A percentile compares a stretch with the other conserved stretches of the same genome.
Evolutionary conservation across 148 eudicot species (phyloP).

Genomic region (Drosera capensis): DNA sequence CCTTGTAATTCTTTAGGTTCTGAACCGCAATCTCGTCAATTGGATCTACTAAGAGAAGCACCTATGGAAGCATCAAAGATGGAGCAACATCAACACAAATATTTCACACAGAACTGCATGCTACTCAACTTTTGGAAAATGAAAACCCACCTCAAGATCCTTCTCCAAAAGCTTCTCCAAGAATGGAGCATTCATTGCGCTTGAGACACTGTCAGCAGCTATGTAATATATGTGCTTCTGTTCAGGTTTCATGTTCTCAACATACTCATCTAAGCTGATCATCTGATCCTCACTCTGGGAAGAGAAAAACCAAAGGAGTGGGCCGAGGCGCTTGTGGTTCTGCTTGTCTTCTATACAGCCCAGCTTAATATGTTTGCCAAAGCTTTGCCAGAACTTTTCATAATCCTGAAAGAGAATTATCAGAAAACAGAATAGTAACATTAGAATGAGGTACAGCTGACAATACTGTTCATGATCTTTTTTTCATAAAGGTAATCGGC

Average conservation of each 20-base stretch:
- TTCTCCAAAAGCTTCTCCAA: slow-evolving; percentile 81
- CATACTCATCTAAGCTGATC: slow-evolving; percentile 94
- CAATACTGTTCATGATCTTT: too few species aligned
- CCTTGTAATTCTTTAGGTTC: slow-evolving; percentile 73
- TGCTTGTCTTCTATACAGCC: slow-evolving; percentile 90
- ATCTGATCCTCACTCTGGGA: slow-evolving; percentile 74
- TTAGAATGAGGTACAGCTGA: neutral
- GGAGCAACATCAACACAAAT: neutral
- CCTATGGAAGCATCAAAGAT: slow-evolving; percentile 26
- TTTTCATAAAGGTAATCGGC: neutral
- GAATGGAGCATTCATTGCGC: slow-evolving; percentile 89
- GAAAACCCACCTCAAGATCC: slow-evolving; percentile 83
- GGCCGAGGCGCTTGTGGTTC: slow-evolving; percentile 92
- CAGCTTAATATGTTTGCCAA: slow-evolving; percentile 79
- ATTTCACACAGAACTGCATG: neutral
- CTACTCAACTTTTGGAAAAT: neutral
- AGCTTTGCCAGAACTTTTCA: slow-evolving; percentile 84
- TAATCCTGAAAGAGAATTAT: slow-evolving; percentile 44
- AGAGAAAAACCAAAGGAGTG: slow-evolving; percentile 83
- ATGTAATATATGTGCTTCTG: slow-evolving; percentile 86
- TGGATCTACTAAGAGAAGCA: slow-evolving; percentile 79
- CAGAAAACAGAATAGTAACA: neutral
- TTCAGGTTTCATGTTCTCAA: slow-evolving; percentile 85
- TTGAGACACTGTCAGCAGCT: slow-evolving; percentile 83
- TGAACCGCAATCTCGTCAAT: slow-evolving; percentile 91